Conservation (phyloP, 2,329 filamentous ascomycete species). For the Xylariaceae sp. region DNA sequence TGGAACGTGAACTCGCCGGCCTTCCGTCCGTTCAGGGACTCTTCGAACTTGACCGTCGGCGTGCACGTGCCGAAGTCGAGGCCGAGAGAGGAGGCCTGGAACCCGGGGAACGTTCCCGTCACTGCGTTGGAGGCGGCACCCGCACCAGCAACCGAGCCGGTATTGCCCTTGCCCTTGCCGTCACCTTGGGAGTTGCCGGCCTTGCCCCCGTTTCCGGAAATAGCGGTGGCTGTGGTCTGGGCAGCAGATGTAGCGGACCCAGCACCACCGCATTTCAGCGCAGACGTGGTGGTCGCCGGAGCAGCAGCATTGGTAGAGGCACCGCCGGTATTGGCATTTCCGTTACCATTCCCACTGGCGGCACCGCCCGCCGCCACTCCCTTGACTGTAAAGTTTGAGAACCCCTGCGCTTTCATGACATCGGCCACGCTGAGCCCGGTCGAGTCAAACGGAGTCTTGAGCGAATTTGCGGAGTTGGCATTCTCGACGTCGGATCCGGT, state of each 20-base stretch:
- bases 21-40: conserved; percentile 50
- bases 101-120: conserved; percentile 31
- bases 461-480: conserved; percentile 50
- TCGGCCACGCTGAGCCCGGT: conserved; percentile 61
- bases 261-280: conserved; percentile 9
- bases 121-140: conserved; percentile 30
- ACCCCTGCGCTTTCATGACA: conserved; percentile 55
- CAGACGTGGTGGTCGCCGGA: conserved; percentile 16
- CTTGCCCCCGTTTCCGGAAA: conserved; percentile 15
- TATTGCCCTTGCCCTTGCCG: background rate
- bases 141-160: conserved; percentile 21
- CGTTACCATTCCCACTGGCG: conserved; percentile 7
- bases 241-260: conserved; percentile 17
- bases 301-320: conserved; percentile 18
- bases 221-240: conserved; percentile 15
- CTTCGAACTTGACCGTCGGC: conserved; percentile 55
- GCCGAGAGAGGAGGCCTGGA: conserved; percentile 27
- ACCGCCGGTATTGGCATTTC: conserved; percentile 18
- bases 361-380: conserved; percentile 24
- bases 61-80: conserved; percentile 50
- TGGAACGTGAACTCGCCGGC: conserved; percentile 62
- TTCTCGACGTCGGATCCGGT: conserved; percentile 53
- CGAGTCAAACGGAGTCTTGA: conserved; percentile 50
- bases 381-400: conserved; percentile 52
- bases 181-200: too few relatives aligned